phyloP scores from a whole-genome alignment of 1,139 yeast species.

The Lizanozyma gosingica region DNA sequence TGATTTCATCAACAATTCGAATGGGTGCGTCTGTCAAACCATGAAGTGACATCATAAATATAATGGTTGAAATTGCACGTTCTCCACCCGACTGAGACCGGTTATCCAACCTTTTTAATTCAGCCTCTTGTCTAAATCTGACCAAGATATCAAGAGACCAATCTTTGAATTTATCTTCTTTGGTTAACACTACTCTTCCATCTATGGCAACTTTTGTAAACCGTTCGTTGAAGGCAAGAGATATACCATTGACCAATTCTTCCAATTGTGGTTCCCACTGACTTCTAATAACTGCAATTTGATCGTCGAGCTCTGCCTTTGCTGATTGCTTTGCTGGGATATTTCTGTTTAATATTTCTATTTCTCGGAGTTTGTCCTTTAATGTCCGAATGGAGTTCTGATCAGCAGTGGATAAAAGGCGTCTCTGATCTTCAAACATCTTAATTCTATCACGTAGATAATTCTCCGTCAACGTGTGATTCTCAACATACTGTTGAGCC shows the following conservation, averaged over 20 bases:
- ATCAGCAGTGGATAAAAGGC: slow-evolving; percentile 31
- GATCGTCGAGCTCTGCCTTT: slow-evolving; percentile 14
- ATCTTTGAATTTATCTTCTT: slow-evolving; percentile 48
- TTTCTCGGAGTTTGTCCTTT: slow-evolving; percentile 21
- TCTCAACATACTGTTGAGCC: slow-evolving; percentile 35
- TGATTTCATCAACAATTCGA: slow-evolving; percentile 93
- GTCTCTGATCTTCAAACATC: slow-evolving; percentile 30
- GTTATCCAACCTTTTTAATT: slow-evolving; percentile 61
- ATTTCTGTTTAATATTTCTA: slow-evolving; percentile 9
- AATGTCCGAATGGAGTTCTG: slow-evolving; percentile 26
- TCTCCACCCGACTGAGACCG: slow-evolving; percentile 98
- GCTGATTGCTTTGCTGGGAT: slow-evolving; percentile 12
- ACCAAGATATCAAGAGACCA: slow-evolving; percentile 86
- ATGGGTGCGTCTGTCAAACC: slow-evolving; percentile 88
- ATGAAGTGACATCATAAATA: slow-evolving; percentile 85
- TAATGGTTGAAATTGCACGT: slow-evolving; percentile 88
- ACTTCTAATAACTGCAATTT: slow-evolving; percentile 23
- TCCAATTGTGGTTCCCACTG: slow-evolving; percentile 56
- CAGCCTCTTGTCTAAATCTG: slow-evolving; percentile 72
- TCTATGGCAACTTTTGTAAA: slow-evolving; percentile 75
- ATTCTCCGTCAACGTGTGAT: slow-evolving; percentile 32
- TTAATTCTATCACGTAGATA: slow-evolving; percentile 22
- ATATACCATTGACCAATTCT: slow-evolving; percentile 42
- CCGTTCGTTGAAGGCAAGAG: slow-evolving; percentile 53
- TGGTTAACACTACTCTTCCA: slow-evolving; percentile 63